Percentiles rank a stretch among this genome's conserved stretches.
Conservation (phyloP, 148 eudicot genomes). For the Camellia lanceoleosa region DNA sequence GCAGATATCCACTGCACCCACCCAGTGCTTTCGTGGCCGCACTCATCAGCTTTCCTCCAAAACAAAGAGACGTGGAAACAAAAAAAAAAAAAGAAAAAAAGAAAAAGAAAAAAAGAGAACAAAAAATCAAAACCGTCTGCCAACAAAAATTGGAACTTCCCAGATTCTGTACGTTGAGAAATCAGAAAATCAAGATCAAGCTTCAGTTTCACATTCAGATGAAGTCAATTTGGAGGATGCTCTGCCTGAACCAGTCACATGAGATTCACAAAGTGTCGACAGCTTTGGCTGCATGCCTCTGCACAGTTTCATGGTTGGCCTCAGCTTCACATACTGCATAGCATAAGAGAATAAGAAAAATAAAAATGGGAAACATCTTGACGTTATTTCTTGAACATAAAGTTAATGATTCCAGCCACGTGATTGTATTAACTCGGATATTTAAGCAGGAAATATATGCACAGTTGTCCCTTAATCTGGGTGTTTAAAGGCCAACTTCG, state of each 20-base stretch:
- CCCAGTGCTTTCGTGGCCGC: background rate
- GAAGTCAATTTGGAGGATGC: conserved; percentile 32
- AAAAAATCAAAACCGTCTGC: conserved; percentile 18
- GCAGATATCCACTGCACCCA: background rate
- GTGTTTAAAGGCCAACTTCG: no score
- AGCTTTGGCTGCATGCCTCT: conserved; percentile 38
- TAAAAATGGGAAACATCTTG: background rate
- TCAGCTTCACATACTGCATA: conserved; percentile 46
- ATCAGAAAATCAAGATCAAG: conserved; percentile 22
- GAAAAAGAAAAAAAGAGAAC: conserved; percentile 2
- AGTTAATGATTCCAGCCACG: background rate
- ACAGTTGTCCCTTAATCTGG: no score
- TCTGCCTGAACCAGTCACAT: conserved; percentile 34
- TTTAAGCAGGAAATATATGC: background rate
- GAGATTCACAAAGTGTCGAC: conserved; percentile 28
- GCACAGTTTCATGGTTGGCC: conserved; percentile 43
- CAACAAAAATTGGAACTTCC: conserved; percentile 22
- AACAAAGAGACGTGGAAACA: background rate
- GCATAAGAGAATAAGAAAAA: background rate
- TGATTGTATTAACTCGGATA: background rate
- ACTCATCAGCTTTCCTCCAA: conserved; percentile 20
- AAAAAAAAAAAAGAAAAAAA: conserved; percentile 5
- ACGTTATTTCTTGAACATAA: no score
- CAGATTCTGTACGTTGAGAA: conserved; percentile 19
- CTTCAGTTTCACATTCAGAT: conserved; percentile 36